Evolutionary conservation across 2,329 filamentous ascomycete species (phyloP), one percentile per base, ranked within the genome.

Genomic region (Talaromyces sp.): DNA sequence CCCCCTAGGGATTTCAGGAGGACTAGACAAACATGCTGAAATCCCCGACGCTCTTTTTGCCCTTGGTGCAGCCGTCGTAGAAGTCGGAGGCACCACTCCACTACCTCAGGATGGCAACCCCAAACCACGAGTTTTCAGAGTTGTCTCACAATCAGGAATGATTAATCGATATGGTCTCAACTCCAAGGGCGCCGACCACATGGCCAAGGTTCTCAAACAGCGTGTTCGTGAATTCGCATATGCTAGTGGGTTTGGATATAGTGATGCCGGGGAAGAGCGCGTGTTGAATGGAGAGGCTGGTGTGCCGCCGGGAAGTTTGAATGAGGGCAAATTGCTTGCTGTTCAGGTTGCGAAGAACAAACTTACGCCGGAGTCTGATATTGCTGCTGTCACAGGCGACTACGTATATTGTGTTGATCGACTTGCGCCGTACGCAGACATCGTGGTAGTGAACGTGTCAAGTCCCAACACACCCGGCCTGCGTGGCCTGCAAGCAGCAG

Each of bases 281-380:
- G 89, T 99, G 0, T 81, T 98, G 43, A 84, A 95, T 70, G 93
- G 92, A 25, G 86, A 88, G 64, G 91, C 88, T 51, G 73, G 86
- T 43, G 92, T 97, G 0, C 92, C 92, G 0, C 89, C 93, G 0
- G 92, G 95, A n/a, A 92, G 91, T 77, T 81, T 99, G 71, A 80
- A 83, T 15, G 82, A 88, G 0, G 94, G 93, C 15, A 88, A 90
- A 67, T 81, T 97, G 65, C 83, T 99, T 67, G 90, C 92, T 17
- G 93, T 99, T 19, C 95, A 99, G 80, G 88, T 98, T 49, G 93
- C 94, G 61, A 99, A 99, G 87, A 98, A 98, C 81, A 98, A 97
- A 83, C 84, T 87, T 56, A 99, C 95, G 0, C 88, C 92, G 22
- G 93, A 96, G 74, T 84, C 84, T 58, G 92, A 98, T 74, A 89